Percentiles rank a stretch among this genome's conserved stretches.
phyloP scores from a whole-genome alignment of 2,329 filamentous ascomycete genomes.

The Lachnellula willkommii region DNA sequence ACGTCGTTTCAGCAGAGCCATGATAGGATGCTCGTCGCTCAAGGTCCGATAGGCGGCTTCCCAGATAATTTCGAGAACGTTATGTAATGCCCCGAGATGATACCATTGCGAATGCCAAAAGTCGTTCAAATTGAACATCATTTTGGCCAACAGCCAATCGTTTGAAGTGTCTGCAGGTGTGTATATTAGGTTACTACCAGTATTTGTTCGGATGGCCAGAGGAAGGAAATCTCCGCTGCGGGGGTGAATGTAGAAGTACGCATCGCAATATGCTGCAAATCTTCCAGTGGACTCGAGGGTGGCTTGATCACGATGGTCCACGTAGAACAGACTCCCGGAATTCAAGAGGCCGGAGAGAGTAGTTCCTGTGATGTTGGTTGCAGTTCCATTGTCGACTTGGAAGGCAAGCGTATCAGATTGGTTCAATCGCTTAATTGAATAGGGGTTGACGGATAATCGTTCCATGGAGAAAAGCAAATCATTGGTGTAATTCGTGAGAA shows the following conservation, averaged over 20 bases:
- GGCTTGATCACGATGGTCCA: slow-evolving; percentile 37
- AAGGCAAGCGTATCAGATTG: slow-evolving; percentile 36
- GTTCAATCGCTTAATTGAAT: slow-evolving; percentile 33
- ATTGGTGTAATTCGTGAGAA: slow-evolving; percentile 41
- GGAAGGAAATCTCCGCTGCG: slow-evolving; percentile 41
- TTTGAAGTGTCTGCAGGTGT: slow-evolving; percentile 39
- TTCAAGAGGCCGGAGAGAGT: slow-evolving; percentile 28
- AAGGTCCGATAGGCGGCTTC: slow-evolving; percentile 43
- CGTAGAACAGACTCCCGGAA: slow-evolving; percentile 39
- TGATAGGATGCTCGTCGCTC: slow-evolving; percentile 41
- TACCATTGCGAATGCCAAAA: slow-evolving; percentile 41
- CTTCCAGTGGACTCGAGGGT: slow-evolving; percentile 24
- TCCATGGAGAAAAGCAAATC: slow-evolving; percentile 46
- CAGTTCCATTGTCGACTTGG: slow-evolving; percentile 29
- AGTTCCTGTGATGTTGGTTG: slow-evolving; percentile 31
- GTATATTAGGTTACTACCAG: slow-evolving; percentile 38
- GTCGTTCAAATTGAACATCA: slow-evolving; percentile 45
- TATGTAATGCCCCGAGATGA: slow-evolving; percentile 41
- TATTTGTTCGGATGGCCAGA: slow-evolving; percentile 44
- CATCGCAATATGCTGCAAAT: slow-evolving; percentile 40
- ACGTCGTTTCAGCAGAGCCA: slow-evolving; percentile 36
- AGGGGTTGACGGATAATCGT: slow-evolving; percentile 40
- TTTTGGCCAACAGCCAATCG: slow-evolving; percentile 49
- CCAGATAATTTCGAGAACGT: slow-evolving; percentile 39
- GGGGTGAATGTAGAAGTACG: slow-evolving; percentile 42